phyloP scores from a whole-genome alignment of 2,329 filamentous ascomycete species.

The Ophiostoma populinum region DNA sequence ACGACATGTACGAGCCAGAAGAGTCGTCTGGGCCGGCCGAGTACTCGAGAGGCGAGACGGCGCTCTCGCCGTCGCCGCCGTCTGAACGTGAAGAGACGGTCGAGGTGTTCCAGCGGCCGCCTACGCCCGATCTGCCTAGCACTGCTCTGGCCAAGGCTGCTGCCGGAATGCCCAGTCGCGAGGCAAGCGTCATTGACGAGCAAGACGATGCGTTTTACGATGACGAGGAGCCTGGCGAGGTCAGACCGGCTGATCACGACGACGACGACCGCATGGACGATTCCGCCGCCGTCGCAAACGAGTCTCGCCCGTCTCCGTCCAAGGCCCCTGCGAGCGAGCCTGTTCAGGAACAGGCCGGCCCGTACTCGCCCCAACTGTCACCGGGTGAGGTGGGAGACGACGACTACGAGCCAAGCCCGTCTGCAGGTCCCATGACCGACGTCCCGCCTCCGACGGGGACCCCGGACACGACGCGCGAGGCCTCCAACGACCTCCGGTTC shows the following conservation, averaged over 20 bases:
- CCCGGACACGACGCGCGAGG: background rate
- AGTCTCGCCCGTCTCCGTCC: background rate
- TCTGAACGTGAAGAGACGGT: background rate
- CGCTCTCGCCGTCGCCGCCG: background rate
- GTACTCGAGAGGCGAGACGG: background rate
- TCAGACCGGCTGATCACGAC: constrained; percentile 9
- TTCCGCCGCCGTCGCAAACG: constrained; percentile 7
- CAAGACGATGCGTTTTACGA: constrained; percentile 12
- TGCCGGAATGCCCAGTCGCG: constrained; percentile 8
- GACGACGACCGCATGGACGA: constrained; percentile 9
- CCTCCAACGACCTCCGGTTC: constrained; percentile 9
- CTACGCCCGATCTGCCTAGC: background rate
- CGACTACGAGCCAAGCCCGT: background rate
- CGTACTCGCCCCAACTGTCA: constrained; percentile 10
- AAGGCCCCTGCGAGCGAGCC: background rate
- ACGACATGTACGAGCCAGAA: constrained; percentile 15
- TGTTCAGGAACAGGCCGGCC: background rate
- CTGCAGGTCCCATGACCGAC: too few relatives aligned
- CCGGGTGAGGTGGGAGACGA: background rate
- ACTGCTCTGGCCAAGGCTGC: constrained; percentile 1
- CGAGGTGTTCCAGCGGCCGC: background rate
- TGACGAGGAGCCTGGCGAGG: constrained; percentile 8
- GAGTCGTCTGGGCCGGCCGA: background rate
- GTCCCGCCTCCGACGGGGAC: too few relatives aligned
- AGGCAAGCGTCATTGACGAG: constrained; percentile 11